These are phyloP conservation scores for Globisporangium echinulatum DNA, from an alignment of 352 stramenopile species.

Conservation along the genomic window DNA sequence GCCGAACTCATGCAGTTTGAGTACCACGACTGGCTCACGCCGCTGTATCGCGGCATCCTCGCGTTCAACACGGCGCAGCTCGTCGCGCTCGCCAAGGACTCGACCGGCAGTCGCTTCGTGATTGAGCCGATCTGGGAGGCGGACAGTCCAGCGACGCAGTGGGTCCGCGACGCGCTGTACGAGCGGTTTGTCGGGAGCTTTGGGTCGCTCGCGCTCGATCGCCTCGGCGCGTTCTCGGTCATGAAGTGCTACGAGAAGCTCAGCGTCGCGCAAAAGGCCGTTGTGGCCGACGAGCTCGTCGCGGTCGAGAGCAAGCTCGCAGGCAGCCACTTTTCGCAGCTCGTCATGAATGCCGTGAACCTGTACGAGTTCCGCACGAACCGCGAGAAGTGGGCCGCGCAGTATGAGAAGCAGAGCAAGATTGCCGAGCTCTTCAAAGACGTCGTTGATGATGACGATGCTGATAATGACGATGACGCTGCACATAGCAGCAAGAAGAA, in stretches of 20 bases:
- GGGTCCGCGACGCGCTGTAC: constrained; percentile 60
- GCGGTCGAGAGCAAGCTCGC: constrained; percentile 63
- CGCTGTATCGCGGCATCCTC: constrained; percentile 59
- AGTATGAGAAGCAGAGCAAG: constrained; percentile 78
- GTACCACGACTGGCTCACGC: constrained; percentile 33
- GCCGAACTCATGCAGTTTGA: constrained; percentile 64
- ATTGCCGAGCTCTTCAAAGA: constrained; percentile 76
- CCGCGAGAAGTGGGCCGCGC: constrained; percentile 66
- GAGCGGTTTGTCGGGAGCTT: constrained; percentile 68
- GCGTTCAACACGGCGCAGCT: constrained; percentile 61
- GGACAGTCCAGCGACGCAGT: constrained; percentile 40
- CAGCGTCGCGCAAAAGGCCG: constrained; percentile 46
- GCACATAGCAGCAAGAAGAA: constrained; percentile 4
- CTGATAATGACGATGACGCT: constrained; percentile 1
- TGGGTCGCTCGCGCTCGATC: constrained; percentile 59
- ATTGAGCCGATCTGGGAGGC: constrained; percentile 79
- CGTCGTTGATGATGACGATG: constrained; percentile 35
- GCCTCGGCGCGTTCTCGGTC: constrained; percentile 70
- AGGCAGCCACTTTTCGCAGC: constrained; percentile 75
- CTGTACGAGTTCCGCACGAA: constrained; percentile 78
- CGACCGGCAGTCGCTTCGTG: constrained; percentile 67
- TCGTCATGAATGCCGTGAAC: constrained; percentile 76
- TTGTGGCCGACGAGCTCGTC: constrained; percentile 65
- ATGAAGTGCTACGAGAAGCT: constrained; percentile 81
- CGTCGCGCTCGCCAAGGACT: constrained; percentile 68